Evolutionary conservation across 139 green algal genomes (phyloP), one percentile per base, ranked within the genome.

Genomic region (Chlorella sp.): DNA sequence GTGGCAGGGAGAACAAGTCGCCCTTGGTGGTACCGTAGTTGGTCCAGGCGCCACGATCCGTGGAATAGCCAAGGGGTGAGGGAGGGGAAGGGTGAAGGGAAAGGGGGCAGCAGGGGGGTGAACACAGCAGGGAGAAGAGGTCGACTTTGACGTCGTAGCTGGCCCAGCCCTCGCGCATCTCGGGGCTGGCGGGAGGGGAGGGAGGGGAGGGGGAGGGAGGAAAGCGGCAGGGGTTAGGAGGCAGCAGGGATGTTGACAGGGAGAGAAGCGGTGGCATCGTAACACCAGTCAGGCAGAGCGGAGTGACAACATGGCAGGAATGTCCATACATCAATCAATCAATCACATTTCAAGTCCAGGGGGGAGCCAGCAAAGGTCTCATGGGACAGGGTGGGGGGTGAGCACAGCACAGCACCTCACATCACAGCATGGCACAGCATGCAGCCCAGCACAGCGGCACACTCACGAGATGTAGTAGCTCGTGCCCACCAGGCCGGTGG

Each of bases 101-200:
- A 37, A 21, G 71, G 26, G 34, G 36, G 28, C 36, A 9, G 48
- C 48, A 57, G 48, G 48, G n/a, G 48, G 48, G 5, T 57, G 9
- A 57, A 57, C 7, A 9, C 48, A 57, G 48, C 81, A 98, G 92
- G 69, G 91, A 96, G 94, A 95, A 99, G 48, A 98, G 91, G 92
- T 98, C 96, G 37, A 97, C 94, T 93, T 96, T 96, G 15, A 96
- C 96, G 89, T 97, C 94, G 85, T 97, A 98, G 69, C 90, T 92
- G 14, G 94, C 89, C 94, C 93, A 96, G 30, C 93, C 94, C 21
- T 97, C 86, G 5, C 85, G 88, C 28, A 98, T 97, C 91, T 98
- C 96, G 4, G 94, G 95, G 36, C 95, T 97, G 88, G 95, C 91
- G 30, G 94, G 94, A 21, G 84, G 37, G 37, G 18, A 57, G 0